Conservation (phyloP, 1,284 basidiomycete genomes). For the Microbotryum silenes-acaulis region DNA sequence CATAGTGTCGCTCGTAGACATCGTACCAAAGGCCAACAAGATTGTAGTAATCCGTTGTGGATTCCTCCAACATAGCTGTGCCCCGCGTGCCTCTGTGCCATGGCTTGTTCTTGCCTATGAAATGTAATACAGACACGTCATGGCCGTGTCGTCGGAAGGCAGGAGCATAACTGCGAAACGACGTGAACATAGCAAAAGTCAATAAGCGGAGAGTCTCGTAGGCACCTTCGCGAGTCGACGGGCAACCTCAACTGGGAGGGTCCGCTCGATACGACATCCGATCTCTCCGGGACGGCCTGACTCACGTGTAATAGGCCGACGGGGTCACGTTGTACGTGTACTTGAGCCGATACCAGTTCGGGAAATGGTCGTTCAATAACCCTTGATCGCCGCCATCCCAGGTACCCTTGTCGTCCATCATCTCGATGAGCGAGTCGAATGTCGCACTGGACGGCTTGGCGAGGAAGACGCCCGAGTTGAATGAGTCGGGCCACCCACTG, state of each 20-base stretch:
- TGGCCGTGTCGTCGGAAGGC: conserved; percentile 88
- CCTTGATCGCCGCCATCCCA: conserved; percentile 99
- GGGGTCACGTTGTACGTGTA: conserved; percentile 97
- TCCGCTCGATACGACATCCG: too few relatives aligned
- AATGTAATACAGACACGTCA: conserved; percentile 82
- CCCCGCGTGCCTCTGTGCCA: conserved; percentile 55
- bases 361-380: conserved; percentile 82
- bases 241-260: not conserved
- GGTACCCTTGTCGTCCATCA: conserved; percentile 67
- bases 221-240: too few relatives aligned
- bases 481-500: conserved; percentile 97
- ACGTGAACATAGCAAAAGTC: conserved; percentile 33
- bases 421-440: conserved; percentile 62
- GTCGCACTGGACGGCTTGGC: conserved; percentile 71
- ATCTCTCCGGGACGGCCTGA: conserved; percentile 25
- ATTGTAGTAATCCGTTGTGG: conserved; percentile 56
- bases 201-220: conserved; percentile 6
- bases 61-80: conserved; percentile 33
- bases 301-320: conserved; percentile 91
- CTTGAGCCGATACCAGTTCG: conserved; percentile 80
- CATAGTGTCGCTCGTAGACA: conserved; percentile 80
- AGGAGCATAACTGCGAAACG: conserved; percentile 66
- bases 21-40: conserved; percentile 84
- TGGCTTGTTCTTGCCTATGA: conserved; percentile 89
- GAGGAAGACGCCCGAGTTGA: conserved; percentile 94